A percentile compares a stretch with the other conserved stretches of the same genome.
phyloP scores from a whole-genome alignment of 768 basidiomycete species.

The Serendipita sp. region DNA sequence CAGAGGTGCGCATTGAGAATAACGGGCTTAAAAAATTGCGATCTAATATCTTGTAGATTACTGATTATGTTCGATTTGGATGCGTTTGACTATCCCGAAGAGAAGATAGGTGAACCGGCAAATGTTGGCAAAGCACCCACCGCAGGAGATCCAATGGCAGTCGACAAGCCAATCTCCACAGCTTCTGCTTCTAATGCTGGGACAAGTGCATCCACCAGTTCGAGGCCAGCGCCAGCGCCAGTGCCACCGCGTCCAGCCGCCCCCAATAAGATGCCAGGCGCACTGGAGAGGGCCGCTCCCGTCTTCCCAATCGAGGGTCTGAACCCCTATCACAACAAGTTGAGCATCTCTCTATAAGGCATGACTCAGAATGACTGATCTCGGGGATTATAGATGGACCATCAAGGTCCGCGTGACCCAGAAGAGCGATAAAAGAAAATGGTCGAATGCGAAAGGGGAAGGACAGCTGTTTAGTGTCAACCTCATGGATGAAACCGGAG shows the following conservation, averaged over 20 bases:
- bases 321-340: slow-evolving; percentile 88
- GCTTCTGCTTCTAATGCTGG: slow-evolving; percentile 19
- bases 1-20: neutral
- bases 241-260: slow-evolving; percentile 13
- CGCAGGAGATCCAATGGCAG: slow-evolving; percentile 15
- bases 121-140: slow-evolving; percentile 23
- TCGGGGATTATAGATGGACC: slow-evolving; percentile 43
- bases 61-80: slow-evolving; percentile 62
- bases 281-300: slow-evolving; percentile 18
- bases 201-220: slow-evolving; percentile 16
- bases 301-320: slow-evolving; percentile 83
- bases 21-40: slow-evolving; percentile 55
- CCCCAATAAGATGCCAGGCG: slow-evolving; percentile 13
- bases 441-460: slow-evolving; percentile 79
- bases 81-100: slow-evolving; percentile 34
- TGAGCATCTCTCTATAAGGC: neutral
- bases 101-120: slow-evolving; percentile 62
- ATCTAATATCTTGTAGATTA: slow-evolving; percentile 47
- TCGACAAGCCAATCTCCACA: slow-evolving; percentile 15
- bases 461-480: slow-evolving; percentile 90
- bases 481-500: slow-evolving; percentile 87
- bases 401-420: slow-evolving; percentile 88
- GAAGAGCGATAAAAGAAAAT: slow-evolving; percentile 80
- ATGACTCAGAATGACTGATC: neutral
- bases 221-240: slow-evolving; percentile 15